These are phyloP conservation scores for Megacollybia marginata DNA, from an alignment of 768 basidiomycete genomes.

Conservation along the genomic window DNA sequence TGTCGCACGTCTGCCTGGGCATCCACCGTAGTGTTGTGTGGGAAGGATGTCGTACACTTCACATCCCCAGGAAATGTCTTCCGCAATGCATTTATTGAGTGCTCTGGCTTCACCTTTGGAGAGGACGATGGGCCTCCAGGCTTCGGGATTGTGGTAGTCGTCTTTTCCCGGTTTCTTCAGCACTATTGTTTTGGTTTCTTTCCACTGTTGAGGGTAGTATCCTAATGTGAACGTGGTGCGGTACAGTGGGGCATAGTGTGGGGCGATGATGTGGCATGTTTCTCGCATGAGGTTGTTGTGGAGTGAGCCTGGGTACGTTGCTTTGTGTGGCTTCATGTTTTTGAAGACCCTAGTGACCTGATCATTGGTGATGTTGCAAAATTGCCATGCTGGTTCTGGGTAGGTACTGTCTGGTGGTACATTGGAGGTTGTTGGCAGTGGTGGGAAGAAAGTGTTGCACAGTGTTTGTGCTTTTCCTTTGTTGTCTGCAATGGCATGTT, in stretches of 20 bases:
- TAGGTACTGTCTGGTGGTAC: no score
- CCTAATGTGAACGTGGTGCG: not conserved
- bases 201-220: not conserved
- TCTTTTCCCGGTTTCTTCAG: not conserved
- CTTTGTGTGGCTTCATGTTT: not conserved
- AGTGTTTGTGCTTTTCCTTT: not conserved
- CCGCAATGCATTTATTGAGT: not conserved
- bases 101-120: not conserved
- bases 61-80: not conserved
- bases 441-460: not conserved
- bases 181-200: not conserved
- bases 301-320: not conserved
- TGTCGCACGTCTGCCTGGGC: not conserved
- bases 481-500: not conserved
- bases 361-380: not conserved
- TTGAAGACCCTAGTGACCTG: not conserved
- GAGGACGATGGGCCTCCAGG: not conserved
- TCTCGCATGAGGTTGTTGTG: not conserved
- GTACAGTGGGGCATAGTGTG: not conserved
- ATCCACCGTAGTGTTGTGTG: not conserved
- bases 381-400: not conserved
- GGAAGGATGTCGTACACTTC: not conserved
- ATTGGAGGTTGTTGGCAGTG: no score
- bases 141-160: not conserved
- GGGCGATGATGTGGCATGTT: not conserved